These are phyloP conservation scores for Capsicum pubescens DNA, from an alignment of 257 asterid species.

Conservation along the genomic window DNA sequence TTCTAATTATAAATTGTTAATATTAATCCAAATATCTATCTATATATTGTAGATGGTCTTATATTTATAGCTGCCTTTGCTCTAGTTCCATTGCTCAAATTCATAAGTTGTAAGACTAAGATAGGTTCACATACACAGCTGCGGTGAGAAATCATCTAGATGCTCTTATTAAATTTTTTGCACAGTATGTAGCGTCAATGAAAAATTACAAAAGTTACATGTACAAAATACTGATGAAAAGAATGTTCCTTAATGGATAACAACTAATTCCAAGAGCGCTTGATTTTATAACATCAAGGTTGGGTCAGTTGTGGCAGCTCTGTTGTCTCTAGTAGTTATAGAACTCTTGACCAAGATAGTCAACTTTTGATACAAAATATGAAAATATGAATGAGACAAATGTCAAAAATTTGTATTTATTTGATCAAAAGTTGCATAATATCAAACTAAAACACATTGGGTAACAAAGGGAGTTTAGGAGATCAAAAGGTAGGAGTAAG, in stretches of 20 bases:
- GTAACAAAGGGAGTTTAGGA: neutral
- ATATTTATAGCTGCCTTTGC: slow-evolving; percentile 93
- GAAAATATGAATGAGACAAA: neutral
- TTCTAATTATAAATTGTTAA: neutral
- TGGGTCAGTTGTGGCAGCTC: neutral
- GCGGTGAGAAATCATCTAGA: slow-evolving; percentile 48
- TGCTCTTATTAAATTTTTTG: neutral
- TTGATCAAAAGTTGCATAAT: neutral
- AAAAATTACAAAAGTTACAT: neutral
- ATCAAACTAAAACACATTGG: slow-evolving; percentile 16
- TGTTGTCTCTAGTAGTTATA: neutral
- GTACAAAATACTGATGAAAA: neutral
- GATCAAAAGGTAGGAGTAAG: neutral
- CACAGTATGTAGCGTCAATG: neutral
- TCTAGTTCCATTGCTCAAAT: slow-evolving; percentile 89
- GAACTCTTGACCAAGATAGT: neutral
- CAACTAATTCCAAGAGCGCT: neutral
- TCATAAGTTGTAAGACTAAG: slow-evolving; percentile 91
- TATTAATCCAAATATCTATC: slow-evolving; percentile 7
- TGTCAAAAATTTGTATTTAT: neutral
- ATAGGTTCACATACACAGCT: slow-evolving; percentile 72
- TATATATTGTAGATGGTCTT: slow-evolving; percentile 73
- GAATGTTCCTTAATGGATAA: neutral
- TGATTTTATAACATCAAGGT: neutral
- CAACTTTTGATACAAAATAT: neutral